Conservation (phyloP, 352 stramenopile species). For the Phytopythium cucurbitacearum region DNA sequence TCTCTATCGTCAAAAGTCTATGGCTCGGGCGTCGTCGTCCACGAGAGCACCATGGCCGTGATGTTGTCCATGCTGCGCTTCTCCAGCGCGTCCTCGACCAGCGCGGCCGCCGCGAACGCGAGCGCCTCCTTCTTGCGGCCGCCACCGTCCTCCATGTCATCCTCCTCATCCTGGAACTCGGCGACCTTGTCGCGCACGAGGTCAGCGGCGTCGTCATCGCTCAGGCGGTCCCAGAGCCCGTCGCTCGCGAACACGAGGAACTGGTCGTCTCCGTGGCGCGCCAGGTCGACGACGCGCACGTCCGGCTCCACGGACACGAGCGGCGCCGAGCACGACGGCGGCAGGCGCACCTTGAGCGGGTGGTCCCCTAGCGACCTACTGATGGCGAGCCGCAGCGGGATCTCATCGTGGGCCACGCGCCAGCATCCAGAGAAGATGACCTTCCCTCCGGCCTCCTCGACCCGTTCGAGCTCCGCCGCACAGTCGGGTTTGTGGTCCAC, state of each 20-base stretch:
- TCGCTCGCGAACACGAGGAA: slow-evolving; percentile 76
- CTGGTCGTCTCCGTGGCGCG: slow-evolving; percentile 30
- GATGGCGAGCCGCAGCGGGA: slow-evolving; percentile 66
- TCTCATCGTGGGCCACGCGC: slow-evolving; percentile 75
- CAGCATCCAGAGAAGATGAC: slow-evolving; percentile 81
- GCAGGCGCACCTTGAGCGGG: slow-evolving; percentile 65
- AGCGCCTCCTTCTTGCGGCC: slow-evolving; percentile 39
- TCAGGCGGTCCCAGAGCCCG: slow-evolving; percentile 75
- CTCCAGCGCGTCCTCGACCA: slow-evolving; percentile 60
- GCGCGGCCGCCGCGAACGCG: slow-evolving; percentile 49
- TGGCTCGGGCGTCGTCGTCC: slow-evolving; percentile 16
- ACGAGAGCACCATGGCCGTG: slow-evolving; percentile 72
- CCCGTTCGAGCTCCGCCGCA: slow-evolving; percentile 49
- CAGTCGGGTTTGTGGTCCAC: slow-evolving; percentile 79
- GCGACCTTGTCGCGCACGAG: slow-evolving; percentile 53
- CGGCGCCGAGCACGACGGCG: slow-evolving; percentile 48
- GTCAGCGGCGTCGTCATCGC: slow-evolving; percentile 57
- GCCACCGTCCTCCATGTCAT: neutral
- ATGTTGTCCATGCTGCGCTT: slow-evolving; percentile 84
- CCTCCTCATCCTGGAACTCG: slow-evolving; percentile 29
- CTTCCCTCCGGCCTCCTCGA: slow-evolving; percentile 65
- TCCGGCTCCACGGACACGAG: slow-evolving; percentile 71
- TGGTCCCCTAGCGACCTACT: slow-evolving; percentile 78
- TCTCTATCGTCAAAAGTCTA: too few species aligned
- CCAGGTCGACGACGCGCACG: slow-evolving; percentile 62